These are phyloP conservation scores for Linum trigynum DNA, from an alignment of 345 rosid species.

Conservation along the genomic window DNA sequence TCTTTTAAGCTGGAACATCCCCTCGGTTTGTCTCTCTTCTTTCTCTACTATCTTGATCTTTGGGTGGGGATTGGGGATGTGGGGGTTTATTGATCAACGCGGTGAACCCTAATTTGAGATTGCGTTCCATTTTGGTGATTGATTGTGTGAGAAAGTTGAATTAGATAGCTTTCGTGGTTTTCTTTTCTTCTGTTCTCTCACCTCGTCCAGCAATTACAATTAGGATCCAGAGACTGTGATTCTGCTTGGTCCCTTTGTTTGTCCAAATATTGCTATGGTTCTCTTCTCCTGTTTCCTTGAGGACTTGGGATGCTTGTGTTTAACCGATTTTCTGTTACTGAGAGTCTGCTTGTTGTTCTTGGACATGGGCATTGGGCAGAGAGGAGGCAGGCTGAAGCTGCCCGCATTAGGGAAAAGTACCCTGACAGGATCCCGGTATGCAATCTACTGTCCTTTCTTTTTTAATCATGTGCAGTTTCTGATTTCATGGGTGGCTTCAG, in stretches of 20 bases:
- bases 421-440: constrained; percentile 94
- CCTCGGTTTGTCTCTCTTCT: constrained; percentile 43
- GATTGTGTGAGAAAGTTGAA: background rate
- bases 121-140: background rate
- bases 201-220: background rate
- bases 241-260: background rate
- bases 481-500: background rate
- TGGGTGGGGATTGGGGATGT: background rate
- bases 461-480: background rate
- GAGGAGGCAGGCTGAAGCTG: constrained; percentile 93
- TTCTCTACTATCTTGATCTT: background rate
- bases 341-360: background rate
- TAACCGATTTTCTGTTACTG: background rate
- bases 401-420: constrained; percentile 87
- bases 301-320: background rate
- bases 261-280: background rate
- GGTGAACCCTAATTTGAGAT: background rate
- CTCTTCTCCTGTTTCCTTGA: background rate
- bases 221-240: background rate
- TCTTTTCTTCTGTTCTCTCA: background rate
- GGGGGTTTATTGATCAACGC: background rate
- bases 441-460: background rate
- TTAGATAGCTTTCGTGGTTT: background rate
- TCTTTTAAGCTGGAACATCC: constrained; percentile 91
- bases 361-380: constrained; percentile 44